These are phyloP conservation scores for Trametes sp. DNA, from an alignment of 1,284 basidiomycete genomes.

Conservation along the genomic window DNA sequence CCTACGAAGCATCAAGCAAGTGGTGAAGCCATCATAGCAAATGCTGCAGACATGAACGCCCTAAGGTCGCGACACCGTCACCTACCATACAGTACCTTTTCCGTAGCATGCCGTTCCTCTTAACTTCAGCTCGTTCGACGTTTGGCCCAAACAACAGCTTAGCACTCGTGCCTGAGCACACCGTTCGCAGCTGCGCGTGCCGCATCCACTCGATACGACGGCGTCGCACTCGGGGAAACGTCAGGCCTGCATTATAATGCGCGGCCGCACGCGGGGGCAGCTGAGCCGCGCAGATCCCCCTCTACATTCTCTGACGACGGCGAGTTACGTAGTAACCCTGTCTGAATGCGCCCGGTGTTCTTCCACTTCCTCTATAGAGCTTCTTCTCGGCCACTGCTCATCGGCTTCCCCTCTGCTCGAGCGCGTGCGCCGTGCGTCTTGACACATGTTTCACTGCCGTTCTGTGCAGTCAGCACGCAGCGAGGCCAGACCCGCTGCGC, in stretches of 20 bases:
- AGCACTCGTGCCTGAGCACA: constrained; percentile 6
- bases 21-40: no score
- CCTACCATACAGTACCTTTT: no score
- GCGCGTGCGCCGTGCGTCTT: not conserved
- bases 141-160: not conserved
- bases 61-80: no score
- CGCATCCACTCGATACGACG: constrained; percentile 24
- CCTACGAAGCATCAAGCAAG: no score
- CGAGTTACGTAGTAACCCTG: constrained; percentile 5
- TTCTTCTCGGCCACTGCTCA: not conserved
- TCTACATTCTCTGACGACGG: constrained; percentile 5
- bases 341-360: not conserved
- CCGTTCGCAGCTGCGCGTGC: not conserved
- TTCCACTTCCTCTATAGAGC: not conserved
- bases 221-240: constrained; percentile 21
- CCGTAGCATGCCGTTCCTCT: no score
- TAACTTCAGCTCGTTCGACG: no score
- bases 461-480: constrained; percentile 10
- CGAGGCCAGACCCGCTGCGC: not conserved
- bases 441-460: constrained; percentile 2
- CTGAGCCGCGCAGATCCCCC: constrained; percentile 10
- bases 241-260: not conserved
- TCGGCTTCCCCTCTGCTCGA: not conserved
- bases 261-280: not conserved
- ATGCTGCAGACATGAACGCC: no score